These are phyloP conservation scores for Saccharomycopsis phalli DNA, from an alignment of 1,139 yeast species.

Conservation along the genomic window DNA sequence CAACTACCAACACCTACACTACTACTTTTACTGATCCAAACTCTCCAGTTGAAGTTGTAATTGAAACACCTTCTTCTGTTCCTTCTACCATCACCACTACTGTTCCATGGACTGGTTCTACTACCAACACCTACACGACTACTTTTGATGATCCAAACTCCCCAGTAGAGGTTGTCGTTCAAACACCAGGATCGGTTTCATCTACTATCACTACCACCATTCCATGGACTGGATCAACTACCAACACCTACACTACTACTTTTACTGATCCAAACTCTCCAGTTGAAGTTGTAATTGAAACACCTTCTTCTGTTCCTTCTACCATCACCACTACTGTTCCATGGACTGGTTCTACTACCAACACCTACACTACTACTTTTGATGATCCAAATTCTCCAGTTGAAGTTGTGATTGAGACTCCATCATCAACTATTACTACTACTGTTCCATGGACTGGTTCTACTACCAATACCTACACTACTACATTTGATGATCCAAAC, in stretches of 20 bases:
- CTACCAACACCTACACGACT: constrained; percentile 2
- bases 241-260: background rate
- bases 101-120: constrained; percentile 1
- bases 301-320: background rate
- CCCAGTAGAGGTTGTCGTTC: constrained; percentile 3
- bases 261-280: background rate
- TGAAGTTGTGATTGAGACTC: constrained; percentile 4
- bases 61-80: constrained; percentile 7
- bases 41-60: background rate
- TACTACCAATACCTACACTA: constrained; percentile 3
- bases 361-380: constrained; percentile 6
- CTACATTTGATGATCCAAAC: constrained; percentile 1
- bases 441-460: constrained; percentile 12
- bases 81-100: constrained; percentile 1
- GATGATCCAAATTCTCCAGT: constrained; percentile 6
- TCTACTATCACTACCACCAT: background rate
- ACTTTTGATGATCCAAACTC: background rate
- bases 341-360: constrained; percentile 11
- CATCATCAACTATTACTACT: background rate
- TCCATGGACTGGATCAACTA: background rate
- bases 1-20: constrained; percentile 3
- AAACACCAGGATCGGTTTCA: constrained; percentile 1
- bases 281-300: background rate
- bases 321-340: background rate
- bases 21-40: background rate